A percentile compares a stretch with the other conserved stretches of the same genome.
phyloP scores from a whole-genome alignment of 2,329 filamentous ascomycete genomes.

The Fonsecaea erecta region DNA sequence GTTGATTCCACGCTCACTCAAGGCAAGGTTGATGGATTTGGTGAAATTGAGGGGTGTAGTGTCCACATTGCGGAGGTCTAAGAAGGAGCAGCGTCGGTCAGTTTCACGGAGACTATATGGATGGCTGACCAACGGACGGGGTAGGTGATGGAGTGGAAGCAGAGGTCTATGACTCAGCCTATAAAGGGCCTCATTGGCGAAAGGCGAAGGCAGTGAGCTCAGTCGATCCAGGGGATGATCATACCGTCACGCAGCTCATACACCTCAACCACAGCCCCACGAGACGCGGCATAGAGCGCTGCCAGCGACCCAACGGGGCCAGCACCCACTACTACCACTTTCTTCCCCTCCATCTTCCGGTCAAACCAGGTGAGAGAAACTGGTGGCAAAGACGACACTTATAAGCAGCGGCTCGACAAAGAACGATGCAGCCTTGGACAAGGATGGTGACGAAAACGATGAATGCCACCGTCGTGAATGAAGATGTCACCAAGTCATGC shows the following conservation, averaged over 20 bases:
- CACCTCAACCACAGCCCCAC: conserved; percentile 87
- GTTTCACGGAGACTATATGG: background rate
- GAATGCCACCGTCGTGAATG: background rate
- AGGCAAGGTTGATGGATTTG: conserved; percentile 95
- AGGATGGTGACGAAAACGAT: background rate
- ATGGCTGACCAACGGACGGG: background rate
- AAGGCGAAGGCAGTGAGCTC: background rate
- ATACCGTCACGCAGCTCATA: conserved; percentile 91
- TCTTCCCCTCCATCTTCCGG: conserved; percentile 50
- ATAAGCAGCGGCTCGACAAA: background rate
- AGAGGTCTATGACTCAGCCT: background rate
- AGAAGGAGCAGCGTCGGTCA: background rate
- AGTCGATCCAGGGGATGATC: conserved; percentile 40
- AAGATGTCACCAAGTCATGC: background rate
- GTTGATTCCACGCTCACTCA: conserved; percentile 92
- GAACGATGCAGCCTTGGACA: background rate
- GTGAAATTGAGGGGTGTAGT: conserved; percentile 92
- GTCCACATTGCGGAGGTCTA: conserved; percentile 83
- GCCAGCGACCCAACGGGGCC: conserved; percentile 92
- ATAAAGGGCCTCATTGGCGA: background rate
- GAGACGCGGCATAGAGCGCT: conserved; percentile 85
- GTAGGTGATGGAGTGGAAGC: background rate
- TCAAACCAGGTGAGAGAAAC: background rate
- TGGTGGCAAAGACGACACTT: background rate
- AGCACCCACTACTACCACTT: conserved; percentile 83